These are phyloP conservation scores for Trametes gibbosa DNA, from an alignment of 768 basidiomycete species.

Conservation along the genomic window DNA sequence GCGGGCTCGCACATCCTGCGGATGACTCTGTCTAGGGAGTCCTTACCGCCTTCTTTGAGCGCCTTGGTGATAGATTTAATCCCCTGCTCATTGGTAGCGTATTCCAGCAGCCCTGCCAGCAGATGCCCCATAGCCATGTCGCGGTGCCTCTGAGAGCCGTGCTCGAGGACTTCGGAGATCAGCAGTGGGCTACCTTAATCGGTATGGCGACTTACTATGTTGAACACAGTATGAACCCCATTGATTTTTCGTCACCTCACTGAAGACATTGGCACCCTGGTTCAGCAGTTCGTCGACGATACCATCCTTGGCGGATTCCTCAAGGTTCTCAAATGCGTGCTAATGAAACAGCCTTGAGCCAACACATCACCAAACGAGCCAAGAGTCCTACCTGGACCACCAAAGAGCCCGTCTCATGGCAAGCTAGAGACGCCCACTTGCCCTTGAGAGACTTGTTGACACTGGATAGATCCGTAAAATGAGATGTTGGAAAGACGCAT, in stretches of 20 bases:
- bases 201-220: slow-evolving; percentile 55
- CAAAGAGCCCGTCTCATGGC: slow-evolving; percentile 87
- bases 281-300: slow-evolving; percentile 83
- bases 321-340: slow-evolving; percentile 86
- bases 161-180: slow-evolving; percentile 64
- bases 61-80: slow-evolving; percentile 85
- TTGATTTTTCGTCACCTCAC: slow-evolving; percentile 80
- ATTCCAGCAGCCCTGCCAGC: slow-evolving; percentile 72
- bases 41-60: slow-evolving; percentile 79
- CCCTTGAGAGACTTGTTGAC: slow-evolving; percentile 87
- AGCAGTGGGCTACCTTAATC: not conserved
- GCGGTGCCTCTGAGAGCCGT: slow-evolving; percentile 74
- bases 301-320: slow-evolving; percentile 78
- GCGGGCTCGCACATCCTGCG: slow-evolving; percentile 85
- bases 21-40: slow-evolving; percentile 70
- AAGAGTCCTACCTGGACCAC: slow-evolving; percentile 66
- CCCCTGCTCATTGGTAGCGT: slow-evolving; percentile 82
- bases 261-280: slow-evolving; percentile 63
- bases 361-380: not conserved
- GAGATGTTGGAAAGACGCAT: not conserved
- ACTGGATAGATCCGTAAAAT: slow-evolving; percentile 36
- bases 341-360: slow-evolving; percentile 24
- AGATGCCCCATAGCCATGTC: slow-evolving; percentile 77
- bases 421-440: slow-evolving; percentile 86
- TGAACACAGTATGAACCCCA: slow-evolving; percentile 90